phyloP scores from a whole-genome alignment of 2,329 filamentous ascomycete genomes.

The Cladophialophora bantiana region DNA sequence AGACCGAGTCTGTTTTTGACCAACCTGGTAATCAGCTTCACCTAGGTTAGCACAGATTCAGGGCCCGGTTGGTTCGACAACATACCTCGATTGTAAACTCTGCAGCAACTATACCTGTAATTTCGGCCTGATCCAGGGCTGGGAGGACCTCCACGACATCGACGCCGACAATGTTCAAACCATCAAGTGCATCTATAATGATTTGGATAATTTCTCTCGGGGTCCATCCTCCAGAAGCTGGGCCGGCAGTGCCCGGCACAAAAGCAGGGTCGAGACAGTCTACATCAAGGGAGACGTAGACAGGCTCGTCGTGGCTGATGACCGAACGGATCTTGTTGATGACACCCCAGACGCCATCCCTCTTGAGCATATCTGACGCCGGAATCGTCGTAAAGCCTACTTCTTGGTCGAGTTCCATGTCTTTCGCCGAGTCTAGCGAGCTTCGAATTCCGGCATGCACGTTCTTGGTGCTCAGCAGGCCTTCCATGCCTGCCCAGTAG shows the following conservation, averaged over 20 bases:
- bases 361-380: constrained; percentile 23
- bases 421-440: constrained; percentile 14
- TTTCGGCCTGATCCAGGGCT: constrained; percentile 21
- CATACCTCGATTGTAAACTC: constrained; percentile 30
- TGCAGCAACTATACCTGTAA: constrained; percentile 29
- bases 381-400: constrained; percentile 25
- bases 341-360: constrained; percentile 21
- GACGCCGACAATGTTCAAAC: constrained; percentile 29
- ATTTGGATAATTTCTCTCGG: constrained; percentile 28
- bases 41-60: neutral
- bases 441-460: constrained; percentile 28
- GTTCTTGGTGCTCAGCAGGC: constrained; percentile 8
- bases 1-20: constrained; percentile 22
- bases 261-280: constrained; percentile 25
- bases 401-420: constrained; percentile 18
- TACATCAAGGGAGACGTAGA: constrained; percentile 29
- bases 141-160: constrained; percentile 30
- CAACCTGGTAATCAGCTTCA: constrained; percentile 22
- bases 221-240: constrained; percentile 27
- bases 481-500: constrained; percentile 27
- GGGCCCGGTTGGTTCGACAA: neutral
- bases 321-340: constrained; percentile 23
- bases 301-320: constrained; percentile 16
- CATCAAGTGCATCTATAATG: constrained; percentile 26
- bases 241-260: constrained; percentile 25